phyloP scores from a whole-genome alignment of 352 stramenopile species.

The Phytophthora ohioensis region DNA sequence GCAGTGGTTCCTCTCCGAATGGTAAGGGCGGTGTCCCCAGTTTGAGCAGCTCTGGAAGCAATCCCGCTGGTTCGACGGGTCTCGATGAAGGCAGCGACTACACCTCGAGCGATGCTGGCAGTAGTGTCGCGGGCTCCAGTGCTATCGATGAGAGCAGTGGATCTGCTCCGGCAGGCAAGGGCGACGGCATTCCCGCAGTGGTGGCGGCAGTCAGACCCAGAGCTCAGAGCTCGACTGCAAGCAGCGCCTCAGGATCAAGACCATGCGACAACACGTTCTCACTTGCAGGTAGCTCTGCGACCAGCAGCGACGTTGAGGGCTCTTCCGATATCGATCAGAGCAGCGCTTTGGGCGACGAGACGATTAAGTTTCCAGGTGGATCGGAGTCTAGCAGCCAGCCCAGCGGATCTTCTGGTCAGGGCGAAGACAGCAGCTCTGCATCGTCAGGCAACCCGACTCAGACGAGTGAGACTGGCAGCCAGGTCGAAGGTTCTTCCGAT shows the following conservation, averaged over 20 bases:
- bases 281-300: constrained; percentile 3
- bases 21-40: background rate
- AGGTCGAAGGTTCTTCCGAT: constrained; percentile 13
- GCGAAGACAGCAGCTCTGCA: constrained; percentile 7
- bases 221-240: constrained; percentile 9
- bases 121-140: constrained; percentile 16
- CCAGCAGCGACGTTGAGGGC: constrained; percentile 19
- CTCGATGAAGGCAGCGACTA: constrained; percentile 16
- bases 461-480: constrained; percentile 15
- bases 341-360: constrained; percentile 13
- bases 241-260: background rate
- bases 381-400: background rate
- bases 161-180: constrained; percentile 7
- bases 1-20: constrained; percentile 8
- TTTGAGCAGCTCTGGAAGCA: constrained; percentile 20
- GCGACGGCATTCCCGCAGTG: constrained; percentile 3
- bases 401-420: background rate
- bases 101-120: constrained; percentile 7
- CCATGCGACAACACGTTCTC: constrained; percentile 16
- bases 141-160: constrained; percentile 16
- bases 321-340: constrained; percentile 15
- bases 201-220: background rate
- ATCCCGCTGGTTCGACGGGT: constrained; percentile 5
- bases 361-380: constrained; percentile 10
- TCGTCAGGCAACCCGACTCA: constrained; percentile 1